A percentile compares a stretch with the other conserved stretches of the same genome.
Conservation (phyloP, 495 filamentous ascomycete genomes). For the Letharia columbiana region DNA sequence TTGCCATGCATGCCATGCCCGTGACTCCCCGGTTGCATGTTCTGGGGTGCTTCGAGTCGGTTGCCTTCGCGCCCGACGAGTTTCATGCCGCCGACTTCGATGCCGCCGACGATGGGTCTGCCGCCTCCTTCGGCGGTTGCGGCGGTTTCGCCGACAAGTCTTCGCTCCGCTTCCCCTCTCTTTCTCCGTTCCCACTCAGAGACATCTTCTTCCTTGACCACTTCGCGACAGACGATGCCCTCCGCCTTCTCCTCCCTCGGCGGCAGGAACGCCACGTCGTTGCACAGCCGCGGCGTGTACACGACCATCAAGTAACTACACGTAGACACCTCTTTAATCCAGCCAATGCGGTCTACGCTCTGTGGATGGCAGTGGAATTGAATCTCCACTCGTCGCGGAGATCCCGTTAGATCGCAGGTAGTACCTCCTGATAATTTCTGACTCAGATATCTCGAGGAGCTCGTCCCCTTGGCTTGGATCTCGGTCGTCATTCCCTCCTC, state of each 20-base stretch:
- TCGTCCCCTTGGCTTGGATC: constrained; percentile 61
- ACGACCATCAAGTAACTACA: constrained; percentile 94
- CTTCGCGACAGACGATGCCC: constrained; percentile 65
- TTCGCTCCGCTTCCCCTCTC: constrained; percentile 34
- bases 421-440: constrained; percentile 82
- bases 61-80: constrained; percentile 50
- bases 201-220: constrained; percentile 53
- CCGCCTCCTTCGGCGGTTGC: constrained; percentile 23
- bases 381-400: constrained; percentile 75
- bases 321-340: constrained; percentile 91
- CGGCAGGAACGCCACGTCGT: constrained; percentile 84
- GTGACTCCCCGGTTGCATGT: constrained; percentile 27
- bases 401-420: constrained; percentile 83
- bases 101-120: constrained; percentile 48
- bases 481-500: constrained; percentile 43
- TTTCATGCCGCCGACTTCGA: constrained; percentile 49
- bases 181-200: constrained; percentile 49
- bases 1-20: not conserved
- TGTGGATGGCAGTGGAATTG: constrained; percentile 90
- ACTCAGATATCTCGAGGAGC: constrained; percentile 76
- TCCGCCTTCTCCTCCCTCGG: constrained; percentile 73
- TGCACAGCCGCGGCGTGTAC: constrained; percentile 85
- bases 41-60: constrained; percentile 45
- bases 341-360: constrained; percentile 72
- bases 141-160: constrained; percentile 29